Conservation (phyloP, 768 basidiomycete genomes). For the Serendipita sp. region DNA sequence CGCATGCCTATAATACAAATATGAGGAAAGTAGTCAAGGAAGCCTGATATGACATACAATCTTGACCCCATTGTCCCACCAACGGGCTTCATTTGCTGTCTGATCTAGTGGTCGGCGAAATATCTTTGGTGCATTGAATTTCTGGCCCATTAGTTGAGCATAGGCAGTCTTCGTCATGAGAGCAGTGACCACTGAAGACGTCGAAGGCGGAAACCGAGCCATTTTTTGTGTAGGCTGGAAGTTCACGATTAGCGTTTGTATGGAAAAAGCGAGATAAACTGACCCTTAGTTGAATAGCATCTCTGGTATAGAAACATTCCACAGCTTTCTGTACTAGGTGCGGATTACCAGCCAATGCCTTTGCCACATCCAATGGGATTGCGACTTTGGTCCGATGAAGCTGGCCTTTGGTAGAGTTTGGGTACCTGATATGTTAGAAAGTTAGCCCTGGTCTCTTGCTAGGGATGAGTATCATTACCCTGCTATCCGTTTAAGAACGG, state of each 20-base stretch:
- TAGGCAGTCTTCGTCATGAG: constrained; percentile 82
- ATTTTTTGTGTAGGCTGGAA: constrained; percentile 40
- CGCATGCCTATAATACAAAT: constrained; percentile 50
- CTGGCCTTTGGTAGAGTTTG: constrained; percentile 43
- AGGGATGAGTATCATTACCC: constrained; percentile 26
- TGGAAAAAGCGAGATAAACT: constrained; percentile 16
- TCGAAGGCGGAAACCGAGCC: constrained; percentile 70
- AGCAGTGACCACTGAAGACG: constrained; percentile 42
- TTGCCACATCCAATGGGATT: constrained; percentile 64
- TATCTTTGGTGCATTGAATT: constrained; percentile 77
- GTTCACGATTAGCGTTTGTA: neutral
- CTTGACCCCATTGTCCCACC: constrained; percentile 85
- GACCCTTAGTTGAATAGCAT: constrained; percentile 77
- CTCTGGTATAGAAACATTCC: constrained; percentile 90
- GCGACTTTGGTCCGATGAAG: constrained; percentile 64
- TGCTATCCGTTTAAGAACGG: constrained; percentile 53
- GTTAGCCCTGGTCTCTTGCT: neutral
- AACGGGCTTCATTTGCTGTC: constrained; percentile 51
- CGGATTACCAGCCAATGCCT: constrained; percentile 45
- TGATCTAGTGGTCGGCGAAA: constrained; percentile 60
- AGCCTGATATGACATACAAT: constrained; percentile 34
- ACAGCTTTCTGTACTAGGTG: constrained; percentile 69
- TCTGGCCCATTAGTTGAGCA: constrained; percentile 82
- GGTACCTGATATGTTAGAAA: constrained; percentile 37
- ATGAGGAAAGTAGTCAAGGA: neutral